Evolutionary conservation across 1,139 yeast genomes (phyloP).

Genomic region (Nakaseomyces delphensis): DNA sequence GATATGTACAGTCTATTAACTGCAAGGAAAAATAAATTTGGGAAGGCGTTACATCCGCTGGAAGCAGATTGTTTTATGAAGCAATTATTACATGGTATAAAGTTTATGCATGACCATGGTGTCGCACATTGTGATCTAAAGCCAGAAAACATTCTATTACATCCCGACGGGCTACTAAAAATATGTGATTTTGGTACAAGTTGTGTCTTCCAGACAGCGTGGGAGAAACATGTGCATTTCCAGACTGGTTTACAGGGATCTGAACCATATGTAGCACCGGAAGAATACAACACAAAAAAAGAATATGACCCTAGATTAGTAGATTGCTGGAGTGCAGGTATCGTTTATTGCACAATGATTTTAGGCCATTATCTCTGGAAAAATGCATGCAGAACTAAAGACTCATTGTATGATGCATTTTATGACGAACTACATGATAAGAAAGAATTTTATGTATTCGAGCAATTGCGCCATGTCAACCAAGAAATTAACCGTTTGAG

Average conservation of each 20-base stretch:
- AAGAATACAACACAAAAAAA: conserved; percentile 39
- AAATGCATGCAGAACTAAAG: conserved; percentile 34
- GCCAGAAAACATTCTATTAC: conserved; percentile 52
- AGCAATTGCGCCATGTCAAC: conserved; percentile 26
- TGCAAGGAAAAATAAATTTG: conserved; percentile 17
- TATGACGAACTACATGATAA: conserved; percentile 31
- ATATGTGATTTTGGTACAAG: conserved; percentile 66
- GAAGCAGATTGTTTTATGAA: conserved; percentile 64
- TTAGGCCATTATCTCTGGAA: conserved; percentile 45
- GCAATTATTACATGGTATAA: conserved; percentile 53
- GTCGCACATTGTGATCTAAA: conserved; percentile 70
- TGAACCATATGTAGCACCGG: conserved; percentile 66
- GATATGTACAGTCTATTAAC: conserved; percentile 45
- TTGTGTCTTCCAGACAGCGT: conserved; percentile 58
- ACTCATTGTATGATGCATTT: conserved; percentile 18
- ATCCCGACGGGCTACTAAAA: conserved; percentile 43
- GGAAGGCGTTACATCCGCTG: conserved; percentile 37
- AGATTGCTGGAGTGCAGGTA: conserved; percentile 64
- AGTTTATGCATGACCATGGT: conserved; percentile 61
- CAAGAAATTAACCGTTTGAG: conserved; percentile 34
- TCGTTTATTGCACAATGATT: conserved; percentile 44
- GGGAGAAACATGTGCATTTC: conserved; percentile 48
- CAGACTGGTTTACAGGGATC: conserved; percentile 61
- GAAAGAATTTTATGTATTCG: conserved; percentile 23
- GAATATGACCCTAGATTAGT: conserved; percentile 51